Evolutionary conservation across 495 filamentous ascomycete species (phyloP).

Genomic region (Talaromyces wortmannii): DNA sequence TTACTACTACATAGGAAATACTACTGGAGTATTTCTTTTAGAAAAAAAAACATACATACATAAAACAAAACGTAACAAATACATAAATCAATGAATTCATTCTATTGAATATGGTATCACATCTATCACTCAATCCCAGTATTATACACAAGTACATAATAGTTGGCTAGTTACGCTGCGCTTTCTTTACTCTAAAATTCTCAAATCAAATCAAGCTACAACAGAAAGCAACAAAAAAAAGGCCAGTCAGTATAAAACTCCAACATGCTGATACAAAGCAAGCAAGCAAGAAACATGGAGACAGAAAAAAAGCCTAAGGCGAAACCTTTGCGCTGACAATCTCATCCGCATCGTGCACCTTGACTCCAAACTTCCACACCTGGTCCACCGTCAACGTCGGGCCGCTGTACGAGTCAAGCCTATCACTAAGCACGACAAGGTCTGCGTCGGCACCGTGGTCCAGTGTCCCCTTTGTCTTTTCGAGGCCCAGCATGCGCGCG

Average conservation of each 20-base stretch:
- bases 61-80: slow-evolving; percentile 1
- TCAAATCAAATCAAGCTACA: background rate
- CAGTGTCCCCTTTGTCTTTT: slow-evolving; percentile 60
- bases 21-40: background rate
- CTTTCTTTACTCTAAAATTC: background rate
- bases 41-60: no score
- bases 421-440: slow-evolving; percentile 61
- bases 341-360: slow-evolving; percentile 28
- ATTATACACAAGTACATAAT: background rate
- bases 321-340: background rate
- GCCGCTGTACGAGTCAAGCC: slow-evolving; percentile 32
- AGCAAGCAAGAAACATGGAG: background rate
- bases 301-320: background rate
- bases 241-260: background rate
- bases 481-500: slow-evolving; percentile 63
- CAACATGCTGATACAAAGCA: background rate
- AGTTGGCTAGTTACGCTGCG: background rate
- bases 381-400: slow-evolving; percentile 54
- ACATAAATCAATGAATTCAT: background rate
- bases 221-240: background rate
- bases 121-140: background rate
- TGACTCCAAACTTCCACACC: slow-evolving; percentile 72
- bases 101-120: background rate
- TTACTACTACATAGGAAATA: background rate
- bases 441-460: slow-evolving; percentile 72